Evolutionary conservation across 306 rosid species (phyloP), one percentile per base, ranked within the genome.

Genomic region (Neltuma alba): DNA sequence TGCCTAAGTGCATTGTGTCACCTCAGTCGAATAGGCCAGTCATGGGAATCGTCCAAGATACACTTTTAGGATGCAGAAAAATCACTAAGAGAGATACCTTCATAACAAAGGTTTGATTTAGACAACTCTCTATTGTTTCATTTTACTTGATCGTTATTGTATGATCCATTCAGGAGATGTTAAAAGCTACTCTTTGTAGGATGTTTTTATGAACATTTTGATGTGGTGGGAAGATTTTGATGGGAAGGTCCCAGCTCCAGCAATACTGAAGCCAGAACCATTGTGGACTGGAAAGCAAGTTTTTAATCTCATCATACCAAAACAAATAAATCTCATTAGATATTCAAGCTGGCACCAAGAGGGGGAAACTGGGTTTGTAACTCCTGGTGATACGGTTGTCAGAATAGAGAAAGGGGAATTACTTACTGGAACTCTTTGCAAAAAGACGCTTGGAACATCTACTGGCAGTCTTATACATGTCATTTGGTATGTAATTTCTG

Each of bases 221-320:
- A 95, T 95, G 99, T 95, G 99, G 99, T 95, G 99, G 99, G 99
- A 95, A 83, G 99, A 95, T 83, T 95, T 93, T 88, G 99, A 95
- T 48, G 98, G 99, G 70, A 93, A 95, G 84, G 88, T 95, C 76
- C 99, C 99, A 30, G 87, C 98, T 76, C 99, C 99, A 57, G 76
- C 98, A 63, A 91, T 95, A 81, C 87, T 91, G 86, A 95, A 95
- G 90, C 99, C 99, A 37, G 96, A 92, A 68, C 99, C 99, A 71
- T 77, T 93, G 76, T 95, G 99, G 99, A 95, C 99, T 31, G 99
- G 99, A 75, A 95, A 95, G 72, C 99, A 95, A 85, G 99, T 95
- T 72, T 95, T 95, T 71, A 95, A 95, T 82, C 98, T 95, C 77
- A 95, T 95, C 72, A 95, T 95, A 83, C 99, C 99, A 30, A 95